phyloP scores from a whole-genome alignment of 2,329 filamentous ascomycete genomes.

The Zelopaecilomyces penicillatus region DNA sequence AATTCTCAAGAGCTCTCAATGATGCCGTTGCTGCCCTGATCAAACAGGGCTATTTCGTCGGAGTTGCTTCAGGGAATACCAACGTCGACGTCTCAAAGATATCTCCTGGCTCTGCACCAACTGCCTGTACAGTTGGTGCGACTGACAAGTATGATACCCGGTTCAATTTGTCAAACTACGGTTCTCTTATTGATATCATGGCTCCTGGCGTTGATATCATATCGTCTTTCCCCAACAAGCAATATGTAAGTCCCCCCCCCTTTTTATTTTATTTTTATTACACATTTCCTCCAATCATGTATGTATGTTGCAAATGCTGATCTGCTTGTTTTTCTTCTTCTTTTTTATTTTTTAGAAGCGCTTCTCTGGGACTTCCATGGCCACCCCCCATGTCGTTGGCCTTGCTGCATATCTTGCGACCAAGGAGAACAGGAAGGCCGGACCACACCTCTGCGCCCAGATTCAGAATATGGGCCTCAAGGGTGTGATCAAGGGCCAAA shows the following conservation, averaged over 20 bases:
- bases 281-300: no score
- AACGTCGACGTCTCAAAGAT: slow-evolving; percentile 40
- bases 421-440: no score
- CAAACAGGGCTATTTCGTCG: slow-evolving; percentile 43
- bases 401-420: slow-evolving; percentile 29
- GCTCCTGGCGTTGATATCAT: slow-evolving; percentile 46
- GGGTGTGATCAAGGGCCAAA: no score
- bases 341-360: slow-evolving; percentile 8
- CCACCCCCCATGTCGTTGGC: slow-evolving; percentile 32
- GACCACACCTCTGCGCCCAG: no score
- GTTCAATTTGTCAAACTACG: slow-evolving; percentile 53
- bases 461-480: no score
- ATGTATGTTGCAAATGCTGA: no score
- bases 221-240: slow-evolving; percentile 29
- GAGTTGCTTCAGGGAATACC: slow-evolving; percentile 55
- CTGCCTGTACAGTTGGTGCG: slow-evolving; percentile 52
- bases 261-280: no score
- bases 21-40: slow-evolving; percentile 42
- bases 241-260: slow-evolving; percentile 9
- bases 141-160: slow-evolving; percentile 41
- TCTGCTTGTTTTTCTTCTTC: no score
- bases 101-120: slow-evolving; percentile 47
- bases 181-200: slow-evolving; percentile 43
- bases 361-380: slow-evolving; percentile 36
- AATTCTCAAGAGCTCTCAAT: slow-evolving; percentile 42